Conservation (phyloP, 2,329 filamentous ascomycete species). For the Oidium heveae region DNA sequence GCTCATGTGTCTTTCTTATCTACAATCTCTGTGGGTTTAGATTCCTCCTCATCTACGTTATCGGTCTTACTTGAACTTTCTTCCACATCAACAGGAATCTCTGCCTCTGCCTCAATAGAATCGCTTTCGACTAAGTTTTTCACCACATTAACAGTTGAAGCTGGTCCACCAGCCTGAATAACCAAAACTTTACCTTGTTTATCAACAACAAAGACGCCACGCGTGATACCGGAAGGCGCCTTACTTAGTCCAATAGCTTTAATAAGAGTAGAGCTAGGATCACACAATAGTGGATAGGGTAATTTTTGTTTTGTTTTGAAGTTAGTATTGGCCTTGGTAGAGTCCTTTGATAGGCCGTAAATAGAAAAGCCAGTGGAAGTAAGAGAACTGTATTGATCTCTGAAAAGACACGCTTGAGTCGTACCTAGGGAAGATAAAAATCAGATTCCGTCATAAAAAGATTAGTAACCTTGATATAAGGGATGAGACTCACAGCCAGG, state of each 20-base stretch:
- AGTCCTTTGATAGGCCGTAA: slow-evolving; percentile 74
- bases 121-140: slow-evolving; percentile 33
- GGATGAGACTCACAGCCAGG: slow-evolving; percentile 52
- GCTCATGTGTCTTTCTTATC: too few species aligned
- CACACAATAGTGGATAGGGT: slow-evolving; percentile 71
- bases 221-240: slow-evolving; percentile 48
- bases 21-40: too few species aligned
- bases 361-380: slow-evolving; percentile 60
- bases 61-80: too few species aligned
- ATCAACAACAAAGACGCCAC: slow-evolving; percentile 71
- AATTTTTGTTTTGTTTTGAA: slow-evolving; percentile 85
- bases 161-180: slow-evolving; percentile 49
- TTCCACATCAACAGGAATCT: too few species aligned
- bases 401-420: slow-evolving; percentile 78
- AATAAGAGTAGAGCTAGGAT: slow-evolving; percentile 50
- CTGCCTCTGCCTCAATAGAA: background rate
- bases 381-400: slow-evolving; percentile 55
- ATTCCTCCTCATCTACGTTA: too few species aligned
- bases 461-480: background rate
- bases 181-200: slow-evolving; percentile 62
- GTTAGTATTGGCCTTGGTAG: slow-evolving; percentile 70
- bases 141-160: slow-evolving; percentile 52
- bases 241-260: slow-evolving; percentile 78
- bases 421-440: slow-evolving; percentile 36
- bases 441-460: background rate